These are phyloP conservation scores for Lachnellula cervina DNA, from an alignment of 2,329 filamentous ascomycete genomes.

Conservation along the genomic window DNA sequence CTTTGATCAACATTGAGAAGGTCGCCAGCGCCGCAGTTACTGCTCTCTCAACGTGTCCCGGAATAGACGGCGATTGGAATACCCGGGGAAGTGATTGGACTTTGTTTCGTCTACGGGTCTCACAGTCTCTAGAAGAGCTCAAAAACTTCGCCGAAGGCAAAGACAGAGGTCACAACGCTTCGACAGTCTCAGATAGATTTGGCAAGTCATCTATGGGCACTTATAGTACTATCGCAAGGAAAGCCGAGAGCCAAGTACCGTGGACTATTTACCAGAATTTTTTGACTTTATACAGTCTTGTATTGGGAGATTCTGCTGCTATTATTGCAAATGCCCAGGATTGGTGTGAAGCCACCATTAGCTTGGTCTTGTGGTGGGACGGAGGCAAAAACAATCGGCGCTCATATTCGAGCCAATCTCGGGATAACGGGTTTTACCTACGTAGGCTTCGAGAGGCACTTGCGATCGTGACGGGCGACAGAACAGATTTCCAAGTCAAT, in stretches of 20 bases:
- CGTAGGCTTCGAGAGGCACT: slow-evolving; percentile 69
- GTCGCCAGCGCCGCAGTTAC: slow-evolving; percentile 65
- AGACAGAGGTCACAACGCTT: slow-evolving; percentile 39
- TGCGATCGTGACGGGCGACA: slow-evolving; percentile 56
- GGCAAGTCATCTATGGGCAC: slow-evolving; percentile 42
- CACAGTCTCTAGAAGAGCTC: slow-evolving; percentile 64
- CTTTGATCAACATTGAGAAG: slow-evolving; percentile 72
- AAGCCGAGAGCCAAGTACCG: slow-evolving; percentile 80
- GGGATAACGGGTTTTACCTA: slow-evolving; percentile 61
- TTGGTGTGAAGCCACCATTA: slow-evolving; percentile 86
- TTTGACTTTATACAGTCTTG: slow-evolving; percentile 71
- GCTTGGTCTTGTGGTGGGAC: slow-evolving; percentile 88
- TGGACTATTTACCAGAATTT: slow-evolving; percentile 88
- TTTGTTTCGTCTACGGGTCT: slow-evolving; percentile 72
- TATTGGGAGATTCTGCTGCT: slow-evolving; percentile 69
- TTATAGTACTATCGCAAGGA: slow-evolving; percentile 61
- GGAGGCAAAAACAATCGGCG: slow-evolving; percentile 57
- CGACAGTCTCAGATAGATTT: slow-evolving; percentile 38
- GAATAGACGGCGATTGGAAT: slow-evolving; percentile 70
- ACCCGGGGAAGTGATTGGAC: slow-evolving; percentile 77
- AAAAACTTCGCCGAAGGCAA: slow-evolving; percentile 75
- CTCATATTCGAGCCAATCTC: slow-evolving; percentile 24
- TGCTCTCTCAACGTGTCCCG: slow-evolving; percentile 70
- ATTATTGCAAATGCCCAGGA: slow-evolving; percentile 77
- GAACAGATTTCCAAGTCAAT: slow-evolving; percentile 72